Evolutionary conservation across 2,329 filamentous ascomycete genomes (phyloP).

Genomic region (Pseudocercospora ulei): DNA sequence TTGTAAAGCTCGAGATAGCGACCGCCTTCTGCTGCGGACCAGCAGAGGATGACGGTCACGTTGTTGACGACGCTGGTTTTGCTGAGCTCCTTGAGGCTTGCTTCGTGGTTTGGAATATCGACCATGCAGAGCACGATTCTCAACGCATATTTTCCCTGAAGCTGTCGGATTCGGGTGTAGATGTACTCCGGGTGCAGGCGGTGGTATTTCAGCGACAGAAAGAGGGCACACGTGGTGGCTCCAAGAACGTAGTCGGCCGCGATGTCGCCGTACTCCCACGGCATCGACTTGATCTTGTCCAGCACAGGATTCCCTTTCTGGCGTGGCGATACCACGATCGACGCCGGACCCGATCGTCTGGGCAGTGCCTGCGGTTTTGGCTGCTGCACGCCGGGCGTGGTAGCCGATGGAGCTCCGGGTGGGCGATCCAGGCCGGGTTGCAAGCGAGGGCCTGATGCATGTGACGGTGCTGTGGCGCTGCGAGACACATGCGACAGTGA

Average conservation of each 20-base stretch:
- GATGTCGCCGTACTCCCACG: conserved; percentile 98
- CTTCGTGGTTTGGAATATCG: conserved; percentile 90
- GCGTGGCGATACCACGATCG: conserved; percentile 79
- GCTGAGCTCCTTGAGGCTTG: conserved; percentile 74
- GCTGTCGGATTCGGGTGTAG: conserved; percentile 76
- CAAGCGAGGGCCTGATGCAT: conserved; percentile 16
- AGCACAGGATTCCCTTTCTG: conserved; percentile 94
- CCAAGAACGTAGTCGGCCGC: conserved; percentile 87
- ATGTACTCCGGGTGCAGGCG: conserved; percentile 96
- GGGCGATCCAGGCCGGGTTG: conserved; percentile 23
- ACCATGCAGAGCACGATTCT: conserved; percentile 84
- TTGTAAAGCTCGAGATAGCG: conserved; percentile 94
- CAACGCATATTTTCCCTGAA: conserved; percentile 77
- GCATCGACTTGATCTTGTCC: conserved; percentile 65
- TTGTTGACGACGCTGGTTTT: conserved; percentile 91
- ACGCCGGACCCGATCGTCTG: conserved; percentile 55
- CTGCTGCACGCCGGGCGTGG: conserved; percentile 43
- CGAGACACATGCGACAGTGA: conserved; percentile 17
- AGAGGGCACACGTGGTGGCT: conserved; percentile 77
- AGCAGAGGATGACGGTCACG: conserved; percentile 82
- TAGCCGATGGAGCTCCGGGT: conserved; percentile 17
- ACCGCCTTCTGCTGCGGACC: conserved; percentile 86
- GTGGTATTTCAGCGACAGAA: conserved; percentile 93
- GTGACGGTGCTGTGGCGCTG: conserved; percentile 19
- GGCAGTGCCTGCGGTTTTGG: conserved; percentile 80